A percentile compares a stretch with the other conserved stretches of the same genome.
Conservation (phyloP, 257 asterid species). For the Nicotiana sylvestris region DNA sequence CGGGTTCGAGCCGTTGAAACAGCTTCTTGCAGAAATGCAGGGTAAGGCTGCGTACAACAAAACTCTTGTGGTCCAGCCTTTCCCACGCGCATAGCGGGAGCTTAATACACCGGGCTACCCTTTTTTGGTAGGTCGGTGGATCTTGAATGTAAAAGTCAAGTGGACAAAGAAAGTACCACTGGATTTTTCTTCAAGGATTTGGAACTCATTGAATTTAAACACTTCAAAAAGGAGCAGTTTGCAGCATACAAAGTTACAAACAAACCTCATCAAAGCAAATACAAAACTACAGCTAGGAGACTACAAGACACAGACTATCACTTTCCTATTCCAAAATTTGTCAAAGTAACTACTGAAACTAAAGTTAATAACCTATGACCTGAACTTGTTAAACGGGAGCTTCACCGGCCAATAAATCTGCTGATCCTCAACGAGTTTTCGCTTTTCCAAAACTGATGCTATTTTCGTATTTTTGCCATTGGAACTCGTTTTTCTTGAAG, state of each 20-base stretch:
- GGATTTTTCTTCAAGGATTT: background rate
- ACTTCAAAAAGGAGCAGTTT: slow-evolving; percentile 3
- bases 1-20: too few relatives aligned
- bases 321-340: background rate
- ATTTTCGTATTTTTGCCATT: slow-evolving; percentile 18
- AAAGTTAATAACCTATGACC: slow-evolving; percentile 12
- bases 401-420: slow-evolving; percentile 23
- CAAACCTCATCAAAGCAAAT: slow-evolving; percentile 11
- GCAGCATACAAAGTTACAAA: slow-evolving; percentile 8
- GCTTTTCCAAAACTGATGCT: slow-evolving; percentile 16
- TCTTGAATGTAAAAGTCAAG: background rate
- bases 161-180: background rate
- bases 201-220: slow-evolving; percentile 11
- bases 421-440: slow-evolving; percentile 23
- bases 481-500: slow-evolving; percentile 11
- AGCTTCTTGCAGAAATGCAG: too few relatives aligned
- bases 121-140: background rate
- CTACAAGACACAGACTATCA: slow-evolving; percentile 11
- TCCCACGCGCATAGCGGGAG: too few relatives aligned
- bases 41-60: too few relatives aligned
- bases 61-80: too few relatives aligned
- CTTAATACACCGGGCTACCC: too few relatives aligned
- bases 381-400: slow-evolving; percentile 22
- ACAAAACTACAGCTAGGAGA: background rate
- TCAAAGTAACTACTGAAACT: slow-evolving; percentile 12